Evolutionary conservation across 495 filamentous ascomycete genomes (phyloP).

Genomic region (Daldinia vernicosa): DNA sequence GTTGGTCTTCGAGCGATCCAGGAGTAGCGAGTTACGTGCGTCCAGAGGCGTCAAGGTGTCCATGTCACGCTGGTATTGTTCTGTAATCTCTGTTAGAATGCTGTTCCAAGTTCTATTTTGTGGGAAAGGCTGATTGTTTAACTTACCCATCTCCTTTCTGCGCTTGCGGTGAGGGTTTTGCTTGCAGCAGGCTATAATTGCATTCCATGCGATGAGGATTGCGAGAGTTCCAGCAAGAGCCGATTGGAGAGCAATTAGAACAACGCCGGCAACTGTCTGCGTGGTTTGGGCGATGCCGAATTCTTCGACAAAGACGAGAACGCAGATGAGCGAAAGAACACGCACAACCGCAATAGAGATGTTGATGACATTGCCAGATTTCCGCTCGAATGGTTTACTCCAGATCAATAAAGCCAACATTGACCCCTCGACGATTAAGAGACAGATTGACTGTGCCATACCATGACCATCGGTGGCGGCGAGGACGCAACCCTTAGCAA

Average conservation of each 20-base stretch:
- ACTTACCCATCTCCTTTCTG: conserved; percentile 85
- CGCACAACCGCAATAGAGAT: conserved; percentile 92
- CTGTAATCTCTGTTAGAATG: conserved; percentile 54
- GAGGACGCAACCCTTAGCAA: conserved; percentile 86
- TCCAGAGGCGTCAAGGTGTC: conserved; percentile 91
- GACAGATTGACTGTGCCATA: conserved; percentile 77
- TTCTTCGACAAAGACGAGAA: conserved; percentile 93
- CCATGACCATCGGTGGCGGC: conserved; percentile 90
- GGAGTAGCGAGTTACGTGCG: conserved; percentile 88
- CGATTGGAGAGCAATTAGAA: conserved; percentile 88
- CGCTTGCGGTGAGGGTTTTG: conserved; percentile 89
- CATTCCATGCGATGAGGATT: conserved; percentile 90
- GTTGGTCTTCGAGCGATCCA: conserved; percentile 47
- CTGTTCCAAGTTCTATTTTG: neutral
- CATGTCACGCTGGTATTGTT: conserved; percentile 82
- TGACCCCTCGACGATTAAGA: conserved; percentile 81
- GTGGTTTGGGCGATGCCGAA: conserved; percentile 91
- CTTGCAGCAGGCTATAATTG: conserved; percentile 79
- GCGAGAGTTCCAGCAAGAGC: conserved; percentile 83
- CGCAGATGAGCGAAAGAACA: conserved; percentile 88
- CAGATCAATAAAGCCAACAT: conserved; percentile 78
- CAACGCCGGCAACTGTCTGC: conserved; percentile 89
- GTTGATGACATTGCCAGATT: conserved; percentile 91
- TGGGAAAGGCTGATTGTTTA: conserved; percentile 1
- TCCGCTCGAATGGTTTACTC: conserved; percentile 85